phyloP scores from a whole-genome alignment of 768 basidiomycete genomes.

The Porphyrellus cyaneotinctus region DNA sequence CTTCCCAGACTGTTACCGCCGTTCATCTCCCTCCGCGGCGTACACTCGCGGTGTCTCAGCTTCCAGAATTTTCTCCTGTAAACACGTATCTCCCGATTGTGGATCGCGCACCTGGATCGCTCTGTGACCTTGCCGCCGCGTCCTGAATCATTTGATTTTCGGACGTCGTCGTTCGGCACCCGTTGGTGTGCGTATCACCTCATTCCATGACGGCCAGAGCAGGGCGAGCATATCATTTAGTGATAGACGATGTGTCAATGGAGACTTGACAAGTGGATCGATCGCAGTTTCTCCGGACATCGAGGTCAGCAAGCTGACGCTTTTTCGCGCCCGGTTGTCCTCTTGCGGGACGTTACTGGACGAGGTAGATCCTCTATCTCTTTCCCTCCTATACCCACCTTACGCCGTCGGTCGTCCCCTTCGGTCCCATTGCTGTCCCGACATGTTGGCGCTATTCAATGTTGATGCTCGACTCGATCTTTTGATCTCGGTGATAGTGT shows the following conservation, averaged over 20 bases:
- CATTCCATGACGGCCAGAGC: neutral
- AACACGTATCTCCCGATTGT: neutral
- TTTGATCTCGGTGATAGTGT: neutral
- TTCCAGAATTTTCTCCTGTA: neutral
- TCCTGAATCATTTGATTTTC: neutral
- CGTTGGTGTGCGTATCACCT: neutral
- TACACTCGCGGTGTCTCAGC: neutral
- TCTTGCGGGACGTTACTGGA: too few species aligned
- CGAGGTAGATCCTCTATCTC: too few species aligned
- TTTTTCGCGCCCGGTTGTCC: neutral
- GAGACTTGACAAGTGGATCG: too few species aligned
- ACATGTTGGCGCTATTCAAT: neutral
- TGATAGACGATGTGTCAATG: neutral
- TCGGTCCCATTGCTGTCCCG: neutral
- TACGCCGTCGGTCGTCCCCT: neutral
- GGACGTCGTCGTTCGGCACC: too few species aligned
- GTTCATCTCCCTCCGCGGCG: neutral
- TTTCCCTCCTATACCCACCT: neutral
- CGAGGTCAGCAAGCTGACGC: neutral
- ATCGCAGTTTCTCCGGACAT: too few species aligned
- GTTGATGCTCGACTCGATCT: neutral
- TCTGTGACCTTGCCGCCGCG: neutral
- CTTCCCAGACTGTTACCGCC: neutral
- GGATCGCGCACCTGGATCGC: slow-evolving; percentile 1
- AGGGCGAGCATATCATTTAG: too few species aligned